Conservation (phyloP, 129 eudicot genomes). For the Centaurea solstitialis region DNA sequence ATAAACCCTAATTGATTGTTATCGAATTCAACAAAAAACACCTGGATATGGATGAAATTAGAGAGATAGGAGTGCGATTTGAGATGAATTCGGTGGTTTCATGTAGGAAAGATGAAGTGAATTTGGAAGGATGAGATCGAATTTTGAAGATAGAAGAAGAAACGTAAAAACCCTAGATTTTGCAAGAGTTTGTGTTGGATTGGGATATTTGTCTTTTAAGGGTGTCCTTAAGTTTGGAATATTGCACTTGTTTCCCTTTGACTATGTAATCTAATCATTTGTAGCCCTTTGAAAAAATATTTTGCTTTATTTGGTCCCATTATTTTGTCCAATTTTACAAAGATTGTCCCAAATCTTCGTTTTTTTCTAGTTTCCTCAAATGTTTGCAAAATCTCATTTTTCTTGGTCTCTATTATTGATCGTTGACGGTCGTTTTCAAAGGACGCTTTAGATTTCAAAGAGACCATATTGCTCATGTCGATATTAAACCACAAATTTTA, state of each 20-base stretch:
- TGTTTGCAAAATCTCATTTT: too few species aligned
- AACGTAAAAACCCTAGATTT: conserved; percentile 28
- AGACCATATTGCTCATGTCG: too few species aligned
- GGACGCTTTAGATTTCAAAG: too few species aligned
- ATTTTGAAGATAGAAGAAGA: background rate
- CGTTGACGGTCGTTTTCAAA: too few species aligned
- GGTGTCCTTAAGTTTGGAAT: background rate
- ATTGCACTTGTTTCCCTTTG: background rate
- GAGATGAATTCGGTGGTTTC: conserved; percentile 42
- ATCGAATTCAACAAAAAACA: background rate
- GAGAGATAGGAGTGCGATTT: conserved; percentile 3
- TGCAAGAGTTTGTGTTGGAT: background rate
- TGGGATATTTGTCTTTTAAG: background rate
- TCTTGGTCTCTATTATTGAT: too few species aligned
- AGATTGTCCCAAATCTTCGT: too few species aligned
- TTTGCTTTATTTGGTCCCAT: too few species aligned
- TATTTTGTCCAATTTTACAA: too few species aligned
- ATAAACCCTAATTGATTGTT: background rate
- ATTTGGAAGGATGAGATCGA: background rate
- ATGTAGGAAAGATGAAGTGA: conserved; percentile 4
- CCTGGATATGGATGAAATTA: background rate
- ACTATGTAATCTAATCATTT: background rate
- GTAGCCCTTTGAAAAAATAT: background rate
- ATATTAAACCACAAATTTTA: too few species aligned
- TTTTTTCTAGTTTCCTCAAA: too few species aligned